Evolutionary conservation across 2,329 filamentous ascomycete genomes (phyloP).

Genomic region (Pseudogymnoascus sp.): DNA sequence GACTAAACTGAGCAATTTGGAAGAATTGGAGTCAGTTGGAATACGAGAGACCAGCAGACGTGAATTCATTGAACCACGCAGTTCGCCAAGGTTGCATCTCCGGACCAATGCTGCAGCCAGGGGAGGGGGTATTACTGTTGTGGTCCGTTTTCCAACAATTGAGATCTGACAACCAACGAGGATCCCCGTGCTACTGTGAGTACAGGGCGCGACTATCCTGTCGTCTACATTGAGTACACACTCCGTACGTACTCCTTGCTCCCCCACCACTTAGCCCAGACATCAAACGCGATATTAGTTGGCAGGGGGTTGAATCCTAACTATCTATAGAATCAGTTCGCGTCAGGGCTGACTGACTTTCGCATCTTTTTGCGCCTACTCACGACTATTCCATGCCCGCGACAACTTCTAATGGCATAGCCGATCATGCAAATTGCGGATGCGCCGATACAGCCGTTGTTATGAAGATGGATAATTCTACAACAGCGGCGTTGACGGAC

Average conservation of each 20-base stretch:
- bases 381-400: neutral
- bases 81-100: neutral
- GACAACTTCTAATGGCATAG: conserved; percentile 4
- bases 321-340: conserved; percentile 4
- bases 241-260: neutral
- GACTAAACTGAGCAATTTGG: neutral
- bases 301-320: conserved; percentile 8
- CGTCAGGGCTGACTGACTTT: conserved; percentile 4
- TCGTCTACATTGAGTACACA: neutral
- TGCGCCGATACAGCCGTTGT: neutral
- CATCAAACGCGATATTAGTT: conserved; percentile 4
- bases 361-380: neutral
- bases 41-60: neutral
- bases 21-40: neutral
- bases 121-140: neutral
- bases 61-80: neutral
- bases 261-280: conserved; percentile 3
- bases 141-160: neutral
- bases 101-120: neutral
- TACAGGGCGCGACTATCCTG: neutral
- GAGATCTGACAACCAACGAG: conserved; percentile 11
- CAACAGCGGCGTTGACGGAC: neutral
- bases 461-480: neutral
- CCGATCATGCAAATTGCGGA: neutral
- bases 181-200: neutral